Percentiles rank a stretch among this genome's conserved stretches.
Evolutionary conservation across 495 filamentous ascomycete genomes (phyloP).

Genomic region (Opeltia flavorubescens): DNA sequence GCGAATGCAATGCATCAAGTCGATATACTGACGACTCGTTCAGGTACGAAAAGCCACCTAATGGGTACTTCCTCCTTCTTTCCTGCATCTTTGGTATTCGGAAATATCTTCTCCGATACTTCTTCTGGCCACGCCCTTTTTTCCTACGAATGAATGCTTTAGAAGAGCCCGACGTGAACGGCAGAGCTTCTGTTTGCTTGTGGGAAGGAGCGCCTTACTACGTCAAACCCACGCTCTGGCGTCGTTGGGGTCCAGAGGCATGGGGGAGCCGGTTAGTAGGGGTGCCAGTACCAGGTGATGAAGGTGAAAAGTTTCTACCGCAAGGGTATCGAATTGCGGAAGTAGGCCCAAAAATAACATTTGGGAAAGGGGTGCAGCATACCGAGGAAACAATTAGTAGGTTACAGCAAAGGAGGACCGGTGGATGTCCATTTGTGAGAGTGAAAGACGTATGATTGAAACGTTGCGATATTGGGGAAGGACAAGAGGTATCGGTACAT

Average conservation of each 20-base stretch:
- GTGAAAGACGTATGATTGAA: constrained; percentile 1
- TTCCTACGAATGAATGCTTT: constrained; percentile 28
- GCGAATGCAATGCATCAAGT: constrained; percentile 8
- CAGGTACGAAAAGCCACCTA: constrained; percentile 33
- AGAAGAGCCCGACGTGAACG: constrained; percentile 28
- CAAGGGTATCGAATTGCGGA: constrained; percentile 43
- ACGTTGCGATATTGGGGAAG: background rate
- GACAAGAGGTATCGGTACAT: background rate
- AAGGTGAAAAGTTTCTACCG: constrained; percentile 41
- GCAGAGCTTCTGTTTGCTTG: constrained; percentile 34
- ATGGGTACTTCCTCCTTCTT: constrained; percentile 25
- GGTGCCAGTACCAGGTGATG: constrained; percentile 44
- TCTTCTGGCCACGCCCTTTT: constrained; percentile 38
- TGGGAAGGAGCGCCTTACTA: constrained; percentile 47
- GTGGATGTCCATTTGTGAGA: constrained; percentile 38
- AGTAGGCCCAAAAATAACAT: constrained; percentile 41
- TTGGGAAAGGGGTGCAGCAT: constrained; percentile 38
- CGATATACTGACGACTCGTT: background rate
- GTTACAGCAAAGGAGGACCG: constrained; percentile 26
- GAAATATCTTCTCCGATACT: constrained; percentile 37
- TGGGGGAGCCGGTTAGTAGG: constrained; percentile 40
- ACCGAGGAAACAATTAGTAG: constrained; percentile 26
- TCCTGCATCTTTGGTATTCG: constrained; percentile 30
- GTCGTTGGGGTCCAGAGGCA: constrained; percentile 42
- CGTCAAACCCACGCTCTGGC: constrained; percentile 44